Percentiles rank a stretch among this genome's conserved stretches.
Conservation (phyloP, 306 rosid genomes). For the Cicer bijugum region DNA sequence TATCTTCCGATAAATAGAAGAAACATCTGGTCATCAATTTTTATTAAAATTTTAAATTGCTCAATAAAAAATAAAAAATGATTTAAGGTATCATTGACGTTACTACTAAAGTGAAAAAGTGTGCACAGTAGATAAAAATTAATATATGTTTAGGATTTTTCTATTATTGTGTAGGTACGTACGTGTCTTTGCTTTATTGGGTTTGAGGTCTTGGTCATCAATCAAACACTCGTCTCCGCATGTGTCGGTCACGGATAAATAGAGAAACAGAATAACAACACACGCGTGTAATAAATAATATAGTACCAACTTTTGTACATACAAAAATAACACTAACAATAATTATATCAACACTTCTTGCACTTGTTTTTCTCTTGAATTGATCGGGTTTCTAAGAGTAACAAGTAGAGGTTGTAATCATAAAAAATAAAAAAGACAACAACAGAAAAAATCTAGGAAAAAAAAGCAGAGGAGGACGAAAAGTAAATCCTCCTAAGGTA, state of each 20-base stretch:
- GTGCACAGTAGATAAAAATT: too few relatives aligned
- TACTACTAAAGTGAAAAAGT: too few relatives aligned
- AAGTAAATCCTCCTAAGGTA: constrained; percentile 38
- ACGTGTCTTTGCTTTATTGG: constrained; percentile 32
- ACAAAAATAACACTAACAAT: background rate
- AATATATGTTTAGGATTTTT: too few relatives aligned
- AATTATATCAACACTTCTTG: constrained; percentile 71
- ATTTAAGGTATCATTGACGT: too few relatives aligned
- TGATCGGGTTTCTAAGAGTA: constrained; percentile 55
- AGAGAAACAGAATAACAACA: constrained; percentile 2
- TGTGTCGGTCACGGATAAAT: constrained; percentile 35
- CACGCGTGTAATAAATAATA: too few relatives aligned
- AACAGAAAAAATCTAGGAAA: constrained; percentile 31
- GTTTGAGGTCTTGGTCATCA: constrained; percentile 12
- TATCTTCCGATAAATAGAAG: too few relatives aligned
- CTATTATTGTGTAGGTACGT: background rate
- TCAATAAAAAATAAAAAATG: too few relatives aligned
- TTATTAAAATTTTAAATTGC: too few relatives aligned
- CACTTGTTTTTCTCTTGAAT: constrained; percentile 53
- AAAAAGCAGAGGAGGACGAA: constrained; percentile 38
- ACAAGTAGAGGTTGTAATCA: constrained; percentile 79
- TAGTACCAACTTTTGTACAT: too few relatives aligned
- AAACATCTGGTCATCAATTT: too few relatives aligned
- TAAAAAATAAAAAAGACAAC: background rate
- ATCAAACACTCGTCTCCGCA: constrained; percentile 37